phyloP scores from a whole-genome alignment of 768 basidiomycete species.

The Hygrocybe punicea region DNA sequence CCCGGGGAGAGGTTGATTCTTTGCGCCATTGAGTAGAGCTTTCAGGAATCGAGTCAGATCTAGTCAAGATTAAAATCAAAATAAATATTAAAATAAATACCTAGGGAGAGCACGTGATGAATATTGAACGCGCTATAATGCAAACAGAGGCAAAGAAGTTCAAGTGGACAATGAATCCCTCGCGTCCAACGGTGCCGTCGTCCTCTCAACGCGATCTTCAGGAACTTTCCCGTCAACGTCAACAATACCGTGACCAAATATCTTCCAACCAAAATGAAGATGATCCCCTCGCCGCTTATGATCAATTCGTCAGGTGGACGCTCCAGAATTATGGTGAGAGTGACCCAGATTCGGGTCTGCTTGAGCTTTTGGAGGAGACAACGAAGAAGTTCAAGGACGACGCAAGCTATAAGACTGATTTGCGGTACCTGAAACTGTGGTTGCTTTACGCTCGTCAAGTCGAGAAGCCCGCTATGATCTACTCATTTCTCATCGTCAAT shows the following conservation, averaged over 20 bases:
- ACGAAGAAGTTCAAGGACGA: slow-evolving; percentile 81
- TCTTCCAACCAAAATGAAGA: slow-evolving; percentile 65
- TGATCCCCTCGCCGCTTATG: slow-evolving; percentile 82
- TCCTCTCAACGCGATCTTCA: not conserved
- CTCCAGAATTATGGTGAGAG: slow-evolving; percentile 72
- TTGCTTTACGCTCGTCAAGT: slow-evolving; percentile 78
- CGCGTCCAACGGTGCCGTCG: not conserved
- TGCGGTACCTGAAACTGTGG: slow-evolving; percentile 92
- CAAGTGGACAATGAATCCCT: not conserved
- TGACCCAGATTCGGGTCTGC: slow-evolving; percentile 65
- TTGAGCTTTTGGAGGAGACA: slow-evolving; percentile 79
- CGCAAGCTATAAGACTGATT: slow-evolving; percentile 78
- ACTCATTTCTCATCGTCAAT: slow-evolving; percentile 66
- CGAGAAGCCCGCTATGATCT: slow-evolving; percentile 68
- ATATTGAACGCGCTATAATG: not conserved
- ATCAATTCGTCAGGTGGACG: slow-evolving; percentile 88
- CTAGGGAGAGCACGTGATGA: not conserved
- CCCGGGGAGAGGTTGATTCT: not conserved
- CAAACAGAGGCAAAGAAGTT: too few relatives aligned
- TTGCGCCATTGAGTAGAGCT: not conserved
- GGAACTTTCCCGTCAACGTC: slow-evolving; percentile 27
- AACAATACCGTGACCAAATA: slow-evolving; percentile 40
- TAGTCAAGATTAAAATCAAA: not conserved
- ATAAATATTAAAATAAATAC: not conserved
- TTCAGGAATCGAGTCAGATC: not conserved